Evolutionary conservation across 805 yeast genomes (phyloP), one percentile per base, ranked within the genome.

Genomic region (Sporopachydermia quercuum): DNA sequence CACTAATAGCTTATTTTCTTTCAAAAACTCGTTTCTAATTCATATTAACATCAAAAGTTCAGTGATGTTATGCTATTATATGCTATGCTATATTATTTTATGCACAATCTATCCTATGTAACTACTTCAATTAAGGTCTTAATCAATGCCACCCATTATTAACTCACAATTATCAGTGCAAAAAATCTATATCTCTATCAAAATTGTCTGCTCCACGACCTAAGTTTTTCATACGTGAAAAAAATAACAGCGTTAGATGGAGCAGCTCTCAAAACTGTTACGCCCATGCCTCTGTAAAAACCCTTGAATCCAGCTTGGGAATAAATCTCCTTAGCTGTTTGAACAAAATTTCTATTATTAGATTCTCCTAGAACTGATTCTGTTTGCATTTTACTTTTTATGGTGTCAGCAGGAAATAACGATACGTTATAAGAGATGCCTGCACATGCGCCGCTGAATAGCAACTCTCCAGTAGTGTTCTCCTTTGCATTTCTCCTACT

Each of bases 171-270:
- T n/a, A n/a, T n/a, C n/a, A n/a, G n/a, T n/a, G n/a, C n/a, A n/a
- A n/a, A n/a, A n/a, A n/a, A n/a, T n/a, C n/a, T n/a, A n/a, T n/a
- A n/a, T n/a, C n/a, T n/a, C n/a, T n/a, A n/a, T 8, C n/a, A 23
- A 23, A 23, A 23, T n/a, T 23, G 30, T 23, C 30, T 23, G n/a
- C 30, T n/a, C 30, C 30, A 23, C 13, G 30, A 23, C 53, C 72
- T 75, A 44, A 76, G 49, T 18, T 69, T 58, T 51, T 87, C 96
- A 54, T 85, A 87, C 3, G 76, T 68, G 48, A 78, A 74, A 60
- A 89, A 89, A 18, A 87, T 84, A 5, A 78, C 66, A 2, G 96
- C 96, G 51, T 85, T 83, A 2, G 96, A 86, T 1, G 97, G 97
- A 1, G 83, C 72, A 0, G 94, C 84, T 52, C 95, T 73, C 4